phyloP scores from a whole-genome alignment of 2,329 filamentous ascomycete species.

The Atkinsonella texensis region DNA sequence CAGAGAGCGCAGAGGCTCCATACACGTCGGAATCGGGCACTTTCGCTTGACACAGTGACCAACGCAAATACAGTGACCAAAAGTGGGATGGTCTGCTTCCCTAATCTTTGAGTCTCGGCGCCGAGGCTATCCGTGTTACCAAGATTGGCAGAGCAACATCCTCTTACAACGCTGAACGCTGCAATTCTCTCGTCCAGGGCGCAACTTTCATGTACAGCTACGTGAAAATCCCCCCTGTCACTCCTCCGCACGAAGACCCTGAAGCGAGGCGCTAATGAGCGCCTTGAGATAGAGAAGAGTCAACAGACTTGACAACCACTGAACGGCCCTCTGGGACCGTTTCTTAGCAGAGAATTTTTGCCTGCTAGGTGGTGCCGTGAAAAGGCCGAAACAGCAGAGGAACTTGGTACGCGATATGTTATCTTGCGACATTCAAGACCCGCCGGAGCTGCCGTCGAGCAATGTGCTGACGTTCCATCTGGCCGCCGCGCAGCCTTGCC shows the following conservation, averaged over 20 bases:
- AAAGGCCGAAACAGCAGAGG: conserved; percentile 31
- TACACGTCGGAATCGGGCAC: too few species aligned
- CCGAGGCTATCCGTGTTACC: conserved; percentile 45
- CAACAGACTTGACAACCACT: conserved; percentile 39
- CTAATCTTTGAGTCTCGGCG: conserved; percentile 41
- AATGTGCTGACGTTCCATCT: conserved; percentile 35
- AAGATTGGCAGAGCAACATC: conserved; percentile 50
- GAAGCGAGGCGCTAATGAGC: conserved; percentile 7
- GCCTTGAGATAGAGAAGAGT: conserved; percentile 27
- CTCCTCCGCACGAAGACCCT: background rate
- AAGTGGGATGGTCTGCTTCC: conserved; percentile 48
- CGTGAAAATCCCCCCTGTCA: conserved; percentile 21
- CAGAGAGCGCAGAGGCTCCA: too few species aligned
- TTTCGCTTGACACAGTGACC: too few species aligned
- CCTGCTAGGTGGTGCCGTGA: conserved; percentile 52
- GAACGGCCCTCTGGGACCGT: conserved; percentile 32
- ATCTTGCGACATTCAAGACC: conserved; percentile 19
- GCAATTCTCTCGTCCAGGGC: conserved; percentile 42
- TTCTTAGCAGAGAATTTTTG: conserved; percentile 47
- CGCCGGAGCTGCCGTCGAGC: conserved; percentile 36
- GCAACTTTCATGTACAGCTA: conserved; percentile 58
- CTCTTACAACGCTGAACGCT: conserved; percentile 48
- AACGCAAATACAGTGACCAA: conserved; percentile 47
- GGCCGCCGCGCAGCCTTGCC: conserved; percentile 31
- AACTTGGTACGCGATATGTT: conserved; percentile 49